A percentile compares a stretch with the other conserved stretches of the same genome.
phyloP scores from a whole-genome alignment of 257 asterid genomes.

The Nicotiana paniculata region DNA sequence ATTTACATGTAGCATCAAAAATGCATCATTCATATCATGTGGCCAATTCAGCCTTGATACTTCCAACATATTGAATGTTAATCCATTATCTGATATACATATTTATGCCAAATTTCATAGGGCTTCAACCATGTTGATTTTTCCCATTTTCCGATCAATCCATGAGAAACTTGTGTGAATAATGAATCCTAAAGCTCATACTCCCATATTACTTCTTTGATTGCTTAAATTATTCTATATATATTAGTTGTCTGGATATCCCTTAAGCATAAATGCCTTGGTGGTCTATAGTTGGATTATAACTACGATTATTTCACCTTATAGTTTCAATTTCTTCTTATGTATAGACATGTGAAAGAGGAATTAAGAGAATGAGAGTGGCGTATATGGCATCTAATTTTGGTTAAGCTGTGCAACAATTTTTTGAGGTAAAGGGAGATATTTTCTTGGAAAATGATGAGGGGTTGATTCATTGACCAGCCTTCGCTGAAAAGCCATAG shows the following conservation, averaged over 20 bases:
- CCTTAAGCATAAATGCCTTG: background rate
- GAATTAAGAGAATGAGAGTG: background rate
- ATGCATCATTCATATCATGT: background rate
- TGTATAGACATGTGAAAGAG: background rate
- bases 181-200: background rate
- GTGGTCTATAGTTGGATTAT: background rate
- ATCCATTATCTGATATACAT: background rate
- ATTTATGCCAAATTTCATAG: background rate
- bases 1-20: background rate
- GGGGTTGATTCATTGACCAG: background rate
- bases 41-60: background rate
- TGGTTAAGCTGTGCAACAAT: background rate
- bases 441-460: background rate
- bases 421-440: background rate
- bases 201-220: background rate
- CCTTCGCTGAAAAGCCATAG: too few relatives aligned
- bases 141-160: background rate
- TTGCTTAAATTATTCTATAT: background rate
- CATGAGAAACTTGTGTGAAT: background rate
- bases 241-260: background rate
- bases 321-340: background rate
- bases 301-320: background rate
- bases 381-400: background rate
- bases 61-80: background rate
- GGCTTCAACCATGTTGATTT: background rate